Evolutionary conservation across 768 basidiomycete genomes (phyloP).

Genomic region (Leccinum subgranulosum): DNA sequence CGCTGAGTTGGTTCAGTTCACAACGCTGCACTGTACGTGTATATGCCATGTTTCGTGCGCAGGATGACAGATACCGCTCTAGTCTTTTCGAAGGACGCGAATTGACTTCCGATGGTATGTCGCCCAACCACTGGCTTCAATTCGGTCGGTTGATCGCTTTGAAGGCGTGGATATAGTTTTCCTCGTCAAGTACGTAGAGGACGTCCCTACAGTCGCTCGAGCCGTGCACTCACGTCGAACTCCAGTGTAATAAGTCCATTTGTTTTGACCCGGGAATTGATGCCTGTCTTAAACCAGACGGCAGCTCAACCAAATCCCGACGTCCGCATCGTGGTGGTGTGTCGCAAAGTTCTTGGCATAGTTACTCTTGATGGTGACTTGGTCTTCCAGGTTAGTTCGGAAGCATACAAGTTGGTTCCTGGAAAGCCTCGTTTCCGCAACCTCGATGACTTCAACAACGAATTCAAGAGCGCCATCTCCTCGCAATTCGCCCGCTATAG

Average conservation of each 20-base stretch:
- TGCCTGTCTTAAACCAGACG: constrained; percentile 51
- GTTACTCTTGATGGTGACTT: neutral
- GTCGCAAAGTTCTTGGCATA: constrained; percentile 10
- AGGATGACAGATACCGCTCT: constrained; percentile 5
- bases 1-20: constrained; percentile 40
- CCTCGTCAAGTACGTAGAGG: constrained; percentile 41
- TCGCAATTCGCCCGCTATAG: neutral
- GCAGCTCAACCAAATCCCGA: constrained; percentile 47
- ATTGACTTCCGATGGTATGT: constrained; percentile 29
- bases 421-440: neutral
- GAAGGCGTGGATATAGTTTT: constrained; percentile 39
- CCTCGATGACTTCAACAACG: constrained; percentile 31
- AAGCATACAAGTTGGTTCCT: constrained; percentile 21
- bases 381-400: constrained; percentile 32
- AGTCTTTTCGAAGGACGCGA: constrained; percentile 21
- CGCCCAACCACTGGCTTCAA: neutral
- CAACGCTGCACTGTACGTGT: constrained; percentile 49
- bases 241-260: constrained; percentile 51
- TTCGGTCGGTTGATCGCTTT: neutral
- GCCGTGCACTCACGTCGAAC: neutral
- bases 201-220: neutral
- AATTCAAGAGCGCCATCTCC: constrained; percentile 24
- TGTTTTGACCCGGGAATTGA: constrained; percentile 50
- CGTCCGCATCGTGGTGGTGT: constrained; percentile 58
- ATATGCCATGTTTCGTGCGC: neutral